Conservation (phyloP, 2,329 filamentous ascomycete genomes). For the Botryosphaeria dothidea region DNA sequence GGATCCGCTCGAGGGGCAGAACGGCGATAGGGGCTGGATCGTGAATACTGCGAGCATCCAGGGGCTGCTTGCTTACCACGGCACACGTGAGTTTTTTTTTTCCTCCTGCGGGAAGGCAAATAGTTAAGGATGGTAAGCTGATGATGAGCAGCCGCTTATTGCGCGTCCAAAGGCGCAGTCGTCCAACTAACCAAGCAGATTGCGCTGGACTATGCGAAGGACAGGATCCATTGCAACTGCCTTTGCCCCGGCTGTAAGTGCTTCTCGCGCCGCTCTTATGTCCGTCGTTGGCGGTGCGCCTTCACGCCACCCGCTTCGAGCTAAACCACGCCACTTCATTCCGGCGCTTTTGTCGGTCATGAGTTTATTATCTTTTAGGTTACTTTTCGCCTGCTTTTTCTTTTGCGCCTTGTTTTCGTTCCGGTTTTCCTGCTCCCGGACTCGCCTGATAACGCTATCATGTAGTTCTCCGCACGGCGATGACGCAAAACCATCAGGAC, state of each 20-base stretch:
- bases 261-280: neutral
- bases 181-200: constrained; percentile 48
- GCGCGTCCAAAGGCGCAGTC: constrained; percentile 50
- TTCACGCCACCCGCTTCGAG: neutral
- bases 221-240: constrained; percentile 45
- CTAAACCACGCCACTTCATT: neutral
- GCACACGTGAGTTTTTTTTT: constrained; percentile 27
- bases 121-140: neutral
- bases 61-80: constrained; percentile 33
- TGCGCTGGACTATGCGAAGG: constrained; percentile 45
- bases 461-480: constrained; percentile 34
- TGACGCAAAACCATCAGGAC: constrained; percentile 41
- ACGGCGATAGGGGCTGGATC: constrained; percentile 39
- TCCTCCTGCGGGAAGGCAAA: neutral
- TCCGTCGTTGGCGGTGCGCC: neutral
- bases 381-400: neutral
- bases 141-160: constrained; percentile 39
- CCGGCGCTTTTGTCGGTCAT: neutral
- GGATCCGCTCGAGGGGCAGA: constrained; percentile 27
- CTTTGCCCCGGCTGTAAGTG: constrained; percentile 45
- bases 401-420: neutral
- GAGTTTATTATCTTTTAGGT: neutral
- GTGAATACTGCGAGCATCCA: constrained; percentile 40
- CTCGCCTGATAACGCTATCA: neutral
- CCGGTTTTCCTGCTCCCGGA: neutral